A percentile compares a stretch with the other conserved stretches of the same genome.
Evolutionary conservation across 2,329 filamentous ascomycete species (phyloP).

Genomic region (Boeremia lycopersici): DNA sequence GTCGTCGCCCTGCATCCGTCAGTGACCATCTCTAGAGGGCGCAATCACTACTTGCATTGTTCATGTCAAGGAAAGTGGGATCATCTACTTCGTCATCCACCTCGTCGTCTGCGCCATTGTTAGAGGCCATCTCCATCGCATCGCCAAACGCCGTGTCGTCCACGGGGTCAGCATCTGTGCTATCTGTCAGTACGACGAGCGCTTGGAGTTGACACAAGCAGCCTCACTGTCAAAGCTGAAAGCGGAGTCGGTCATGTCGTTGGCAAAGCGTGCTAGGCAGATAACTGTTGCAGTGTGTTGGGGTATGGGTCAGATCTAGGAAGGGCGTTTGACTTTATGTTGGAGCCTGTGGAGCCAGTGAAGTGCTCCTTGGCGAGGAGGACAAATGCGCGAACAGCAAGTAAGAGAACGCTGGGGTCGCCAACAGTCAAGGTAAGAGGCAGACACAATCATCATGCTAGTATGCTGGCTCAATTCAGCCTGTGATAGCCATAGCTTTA

Average conservation of each 20-base stretch:
- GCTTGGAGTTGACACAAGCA: background rate
- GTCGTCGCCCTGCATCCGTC: constrained; percentile 16
- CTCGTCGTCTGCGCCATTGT: constrained; percentile 15
- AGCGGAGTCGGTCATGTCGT: constrained; percentile 20
- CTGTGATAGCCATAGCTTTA: background rate
- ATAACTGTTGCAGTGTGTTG: background rate
- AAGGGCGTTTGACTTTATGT: background rate
- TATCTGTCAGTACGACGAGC: constrained; percentile 2
- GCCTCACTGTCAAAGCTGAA: constrained; percentile 25
- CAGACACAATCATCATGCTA: background rate
- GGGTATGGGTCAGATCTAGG: background rate
- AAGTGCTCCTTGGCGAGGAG: background rate
- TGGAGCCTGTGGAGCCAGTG: background rate
- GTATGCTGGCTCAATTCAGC: background rate
- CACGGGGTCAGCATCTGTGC: constrained; percentile 14
- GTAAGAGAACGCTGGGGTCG: constrained; percentile 1
- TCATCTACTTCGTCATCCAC: constrained; percentile 14
- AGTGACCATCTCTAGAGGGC: background rate
- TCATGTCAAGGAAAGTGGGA: background rate
- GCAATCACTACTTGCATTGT: constrained; percentile 11
- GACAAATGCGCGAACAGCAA: background rate
- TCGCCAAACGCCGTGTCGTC: constrained; percentile 11
- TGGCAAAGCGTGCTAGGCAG: background rate
- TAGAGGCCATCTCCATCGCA: constrained; percentile 11
- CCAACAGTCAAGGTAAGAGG: background rate